Evolutionary conservation across 148 eudicot genomes (phyloP), one percentile per base, ranked within the genome.

Genomic region (Tetragonia tetragonoides): DNA sequence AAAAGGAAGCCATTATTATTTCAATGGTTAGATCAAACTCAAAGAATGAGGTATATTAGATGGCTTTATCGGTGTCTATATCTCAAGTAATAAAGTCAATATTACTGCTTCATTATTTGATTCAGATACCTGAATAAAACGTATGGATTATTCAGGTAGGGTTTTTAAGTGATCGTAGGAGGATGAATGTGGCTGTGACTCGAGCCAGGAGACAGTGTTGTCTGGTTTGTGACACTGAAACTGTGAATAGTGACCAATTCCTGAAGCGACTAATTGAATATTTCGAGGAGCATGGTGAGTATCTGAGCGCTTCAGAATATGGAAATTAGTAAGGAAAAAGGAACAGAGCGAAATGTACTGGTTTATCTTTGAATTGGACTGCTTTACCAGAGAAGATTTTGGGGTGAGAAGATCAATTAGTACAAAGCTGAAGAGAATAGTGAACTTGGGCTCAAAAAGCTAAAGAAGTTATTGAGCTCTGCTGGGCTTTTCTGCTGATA

Each of bases 161-260:
- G 4, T 93, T 95, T 91, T 79, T 95, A 73, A 89, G 93, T 73
- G 99, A 95, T 70, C 93, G 84, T 39, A 90, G 99, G 83, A 87
- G 99, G 79, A 95, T 91, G 99, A 95, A 95, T 79, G 97, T 95
- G 81, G 99, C 97, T 23, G 99, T 95, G 82, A 95, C 99, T 66
- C 95, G 97, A 73, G 94, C 99, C 76, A 90, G 99, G 84, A 87
- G 99, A 79, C 99, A 93, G 69, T 95, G 99, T 69, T 93, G 97
- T 72, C 84, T 95, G 78, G 81, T 95, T 65, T 95, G 99, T 68
- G 95, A 95, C 87, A 88, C 94, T 9, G 99, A 95, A 87, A 95
- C 99, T 47, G 99, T 95, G 74, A 93, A 80, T 42, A 81, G 87
- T 71, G 97, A 95, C 81, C 87, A 76, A 53, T 95, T 95, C 84